A percentile compares a stretch with the other conserved stretches of the same genome.
These are phyloP conservation scores for Rhizopogon vesiculosus DNA, from an alignment of 768 basidiomycete genomes.

Conservation along the genomic window DNA sequence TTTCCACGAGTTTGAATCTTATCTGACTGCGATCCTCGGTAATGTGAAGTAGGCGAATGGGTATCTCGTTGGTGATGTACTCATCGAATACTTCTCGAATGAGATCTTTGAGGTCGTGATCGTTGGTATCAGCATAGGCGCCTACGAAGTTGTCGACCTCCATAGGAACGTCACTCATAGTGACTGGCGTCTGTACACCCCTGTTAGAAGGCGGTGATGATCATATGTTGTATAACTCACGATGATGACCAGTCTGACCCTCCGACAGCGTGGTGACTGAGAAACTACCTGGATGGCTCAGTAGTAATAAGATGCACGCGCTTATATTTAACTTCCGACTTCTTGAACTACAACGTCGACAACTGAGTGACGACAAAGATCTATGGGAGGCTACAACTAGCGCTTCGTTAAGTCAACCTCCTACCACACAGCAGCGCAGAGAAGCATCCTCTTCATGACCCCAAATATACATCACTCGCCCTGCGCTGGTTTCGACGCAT, in stretches of 20 bases:
- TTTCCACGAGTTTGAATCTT: background rate
- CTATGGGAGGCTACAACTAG: background rate
- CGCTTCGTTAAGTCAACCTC: background rate
- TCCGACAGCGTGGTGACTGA: background rate
- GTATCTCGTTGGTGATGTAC: background rate
- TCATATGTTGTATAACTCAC: background rate
- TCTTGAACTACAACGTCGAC: too few species aligned
- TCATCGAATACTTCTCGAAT: background rate
- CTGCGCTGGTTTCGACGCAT: too few species aligned
- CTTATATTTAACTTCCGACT: too few species aligned
- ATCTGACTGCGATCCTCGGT: background rate
- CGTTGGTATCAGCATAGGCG: background rate
- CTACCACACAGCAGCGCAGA: too few species aligned
- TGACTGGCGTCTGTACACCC: too few species aligned
- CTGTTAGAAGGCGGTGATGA: background rate
- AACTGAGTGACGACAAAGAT: too few species aligned
- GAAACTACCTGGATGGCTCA: background rate
- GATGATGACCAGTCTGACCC: background rate
- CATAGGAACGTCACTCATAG: background rate
- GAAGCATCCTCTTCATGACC: too few species aligned
- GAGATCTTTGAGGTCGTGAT: background rate
- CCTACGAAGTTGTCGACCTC: background rate
- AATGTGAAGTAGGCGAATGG: conserved; percentile 1
- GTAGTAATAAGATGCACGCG: too few species aligned
- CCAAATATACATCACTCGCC: background rate